Percentiles rank a stretch among this genome's conserved stretches.
phyloP scores from a whole-genome alignment of 305 asterid species.

The Ilex paraguariensis region DNA sequence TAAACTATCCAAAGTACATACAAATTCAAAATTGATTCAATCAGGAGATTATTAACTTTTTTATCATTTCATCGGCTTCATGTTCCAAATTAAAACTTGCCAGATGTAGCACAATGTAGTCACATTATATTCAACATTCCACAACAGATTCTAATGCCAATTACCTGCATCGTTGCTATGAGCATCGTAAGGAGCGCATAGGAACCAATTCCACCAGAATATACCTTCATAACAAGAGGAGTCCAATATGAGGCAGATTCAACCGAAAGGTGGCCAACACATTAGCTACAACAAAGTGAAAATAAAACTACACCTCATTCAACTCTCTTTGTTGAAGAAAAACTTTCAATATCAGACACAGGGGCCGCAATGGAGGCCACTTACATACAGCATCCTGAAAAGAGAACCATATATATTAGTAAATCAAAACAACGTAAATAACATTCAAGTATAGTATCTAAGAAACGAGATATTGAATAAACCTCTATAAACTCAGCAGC shows the following conservation, averaged over 20 bases:
- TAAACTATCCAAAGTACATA: too few relatives aligned
- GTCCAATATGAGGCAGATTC: conserved; percentile 12
- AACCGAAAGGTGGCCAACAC: conserved; percentile 4
- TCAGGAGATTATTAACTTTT: too few relatives aligned
- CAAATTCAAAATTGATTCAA: too few relatives aligned
- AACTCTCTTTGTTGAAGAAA: conserved; percentile 94
- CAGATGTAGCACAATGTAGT: background rate
- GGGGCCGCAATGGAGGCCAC: conserved; percentile 87
- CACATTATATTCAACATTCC: background rate
- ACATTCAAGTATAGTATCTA: background rate
- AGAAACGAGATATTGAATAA: conserved; percentile 8
- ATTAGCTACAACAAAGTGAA: conserved; percentile 6
- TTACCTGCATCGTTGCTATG: conserved; percentile 89
- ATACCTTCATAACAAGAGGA: conserved; percentile 50
- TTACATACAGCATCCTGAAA: conserved; percentile 65
- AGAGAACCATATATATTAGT: background rate
- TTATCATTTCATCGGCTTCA: too few relatives aligned
- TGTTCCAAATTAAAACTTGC: too few relatives aligned
- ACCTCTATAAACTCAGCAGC: conserved; percentile 93
- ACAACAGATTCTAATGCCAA: conserved; percentile 12
- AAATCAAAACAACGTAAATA: background rate
- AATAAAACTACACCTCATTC: conserved; percentile 59
- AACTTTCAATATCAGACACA: conserved; percentile 84
- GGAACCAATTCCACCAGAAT: conserved; percentile 97
- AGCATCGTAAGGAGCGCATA: conserved; percentile 96